Conservation (phyloP, 202 grass and related monocot genomes). For the Setaria italica region DNA sequence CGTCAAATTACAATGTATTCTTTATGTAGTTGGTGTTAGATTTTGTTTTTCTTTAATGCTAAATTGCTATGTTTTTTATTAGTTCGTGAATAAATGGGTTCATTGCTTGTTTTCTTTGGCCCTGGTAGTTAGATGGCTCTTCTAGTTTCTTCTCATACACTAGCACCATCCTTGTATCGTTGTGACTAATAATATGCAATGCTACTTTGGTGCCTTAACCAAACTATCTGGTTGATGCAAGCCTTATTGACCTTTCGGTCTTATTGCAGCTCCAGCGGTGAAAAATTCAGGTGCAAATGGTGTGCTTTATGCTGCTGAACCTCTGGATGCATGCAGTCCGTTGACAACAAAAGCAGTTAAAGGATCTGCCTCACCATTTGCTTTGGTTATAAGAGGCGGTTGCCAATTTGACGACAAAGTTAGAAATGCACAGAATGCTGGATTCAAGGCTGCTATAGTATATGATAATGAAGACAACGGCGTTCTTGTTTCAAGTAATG, state of each 20-base stretch:
- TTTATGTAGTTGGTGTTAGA: neutral
- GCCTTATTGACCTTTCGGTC: constrained; percentile 24
- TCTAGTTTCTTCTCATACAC: neutral
- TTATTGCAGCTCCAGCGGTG: constrained; percentile 70
- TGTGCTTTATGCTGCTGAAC: constrained; percentile 63
- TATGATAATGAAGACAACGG: constrained; percentile 71
- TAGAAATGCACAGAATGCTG: constrained; percentile 81
- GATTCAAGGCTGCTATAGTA: constrained; percentile 80
- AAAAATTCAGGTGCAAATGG: constrained; percentile 72
- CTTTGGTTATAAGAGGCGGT: constrained; percentile 77
- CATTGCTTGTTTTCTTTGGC: neutral
- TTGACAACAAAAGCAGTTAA: constrained; percentile 58
- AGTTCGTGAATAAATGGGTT: constrained; percentile 18
- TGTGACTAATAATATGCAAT: constrained; percentile 7
- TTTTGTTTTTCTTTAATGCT: neutral
- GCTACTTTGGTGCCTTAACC: neutral
- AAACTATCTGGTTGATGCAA: neutral
- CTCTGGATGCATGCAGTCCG: constrained; percentile 73
- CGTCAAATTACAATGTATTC: neutral
- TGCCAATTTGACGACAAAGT: constrained; percentile 92
- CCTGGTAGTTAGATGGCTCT: neutral
- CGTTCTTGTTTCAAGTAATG: constrained; percentile 81
- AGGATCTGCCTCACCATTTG: constrained; percentile 60
- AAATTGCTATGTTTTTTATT: neutral
- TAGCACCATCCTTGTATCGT: neutral